These are phyloP conservation scores for Pulveroboletus sp. DNA, from an alignment of 768 basidiomycete genomes.

Conservation along the genomic window DNA sequence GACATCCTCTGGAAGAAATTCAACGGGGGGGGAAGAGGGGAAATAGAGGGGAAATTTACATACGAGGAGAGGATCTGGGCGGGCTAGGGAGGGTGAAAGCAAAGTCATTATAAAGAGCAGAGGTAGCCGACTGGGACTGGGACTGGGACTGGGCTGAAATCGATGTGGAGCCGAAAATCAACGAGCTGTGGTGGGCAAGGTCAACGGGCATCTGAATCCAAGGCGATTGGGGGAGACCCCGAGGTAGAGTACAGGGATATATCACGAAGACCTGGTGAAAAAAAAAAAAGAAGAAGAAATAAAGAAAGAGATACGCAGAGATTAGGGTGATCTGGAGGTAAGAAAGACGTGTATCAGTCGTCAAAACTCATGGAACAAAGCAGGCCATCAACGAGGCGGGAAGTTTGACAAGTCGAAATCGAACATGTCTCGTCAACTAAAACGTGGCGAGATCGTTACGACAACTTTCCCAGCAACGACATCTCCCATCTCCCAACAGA, in stretches of 20 bases:
- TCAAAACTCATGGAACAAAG: conserved; percentile 29
- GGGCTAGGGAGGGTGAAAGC: neutral
- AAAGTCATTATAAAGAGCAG: conserved; percentile 21
- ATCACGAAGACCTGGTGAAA: conserved; percentile 5
- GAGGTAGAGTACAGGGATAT: conserved; percentile 18
- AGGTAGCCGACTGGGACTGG: conserved; percentile 9
- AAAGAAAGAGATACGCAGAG: neutral
- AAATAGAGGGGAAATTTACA: conserved; percentile 13
- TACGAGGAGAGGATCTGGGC: conserved; percentile 10
- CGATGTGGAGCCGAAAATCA: conserved; percentile 16
- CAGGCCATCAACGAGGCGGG: conserved; percentile 23
- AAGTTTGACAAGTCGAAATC: conserved; percentile 7
- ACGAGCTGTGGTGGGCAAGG: conserved; percentile 13
- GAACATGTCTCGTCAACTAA: conserved; percentile 23
- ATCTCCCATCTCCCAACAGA: no score
- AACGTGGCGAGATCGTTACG: conserved; percentile 30
- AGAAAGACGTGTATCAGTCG: conserved; percentile 25
- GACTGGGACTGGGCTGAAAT: conserved; percentile 4
- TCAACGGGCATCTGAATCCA: conserved; percentile 26
- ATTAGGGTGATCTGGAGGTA: conserved; percentile 6
- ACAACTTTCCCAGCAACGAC: conserved; percentile 11
- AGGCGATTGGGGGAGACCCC: neutral
- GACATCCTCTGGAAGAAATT: conserved; percentile 17
- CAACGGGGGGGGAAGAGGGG: conserved; percentile 37
- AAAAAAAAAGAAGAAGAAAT: neutral